Evolutionary conservation across 192 early-diverging fungal genomes (phyloP), one percentile per base, ranked within the genome.

Genomic region (Gryganskiella cystojenkinii): DNA sequence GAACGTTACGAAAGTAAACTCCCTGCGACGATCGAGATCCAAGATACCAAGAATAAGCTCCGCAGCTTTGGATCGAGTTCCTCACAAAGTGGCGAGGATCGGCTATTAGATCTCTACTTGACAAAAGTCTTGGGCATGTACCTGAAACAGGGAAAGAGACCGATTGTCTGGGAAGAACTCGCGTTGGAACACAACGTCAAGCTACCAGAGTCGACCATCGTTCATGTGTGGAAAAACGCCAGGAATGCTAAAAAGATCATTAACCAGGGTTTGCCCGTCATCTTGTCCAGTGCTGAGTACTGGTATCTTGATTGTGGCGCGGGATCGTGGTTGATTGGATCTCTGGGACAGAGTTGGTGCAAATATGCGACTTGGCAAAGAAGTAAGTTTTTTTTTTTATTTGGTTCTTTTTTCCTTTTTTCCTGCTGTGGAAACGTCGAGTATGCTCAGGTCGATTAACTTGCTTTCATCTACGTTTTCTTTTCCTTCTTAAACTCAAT

Each of bases 221-320:
- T 78, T 19, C 74, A 78, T n/a, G 74, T 78, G 33, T 78, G 74
- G 74, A 78, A 78, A 43, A 64, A 60, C 49, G 66, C 74, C 0
- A 27, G 9, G 28, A 78, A 69, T 47, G 67, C 74, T 3, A 78
- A 78, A 56, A 44, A 56, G 62, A 60, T 84, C 3, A 89, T 90
- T 25, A 78, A 81, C 14, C 86, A 85, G 69, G 92, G 92, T 14
- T 84, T 92, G 80, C 82, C 83, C 15, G 88, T 90, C 10, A 86
- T 94, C 64, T 85, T 90, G 17, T 90, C 89, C 28, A 84, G 81
- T 31, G 83, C 75, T 9, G 87, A 88, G 31, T 89, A 85, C 43
- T 92, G 90, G 88, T 94, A 94, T 57, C 76, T 94, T 67, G 93
- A 94, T 80, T 94, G 92, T 66, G 92, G 93, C 10, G 84, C 85